Conservation (phyloP, 2,329 filamentous ascomycete genomes). For the Neofusicoccum sp. region DNA sequence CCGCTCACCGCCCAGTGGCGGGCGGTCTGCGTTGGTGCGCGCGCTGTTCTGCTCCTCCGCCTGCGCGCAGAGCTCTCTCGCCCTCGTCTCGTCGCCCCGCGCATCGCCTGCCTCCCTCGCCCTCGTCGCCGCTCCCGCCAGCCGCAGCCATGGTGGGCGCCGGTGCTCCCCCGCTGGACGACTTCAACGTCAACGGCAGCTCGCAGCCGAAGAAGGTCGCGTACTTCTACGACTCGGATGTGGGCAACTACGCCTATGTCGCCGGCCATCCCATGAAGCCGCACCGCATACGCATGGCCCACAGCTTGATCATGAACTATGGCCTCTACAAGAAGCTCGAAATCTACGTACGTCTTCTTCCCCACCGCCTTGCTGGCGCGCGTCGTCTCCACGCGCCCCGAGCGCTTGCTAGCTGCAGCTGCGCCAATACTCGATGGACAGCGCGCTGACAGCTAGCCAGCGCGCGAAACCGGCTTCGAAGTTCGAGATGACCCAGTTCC, state of each 20-base stretch:
- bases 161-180: conserved; percentile 19
- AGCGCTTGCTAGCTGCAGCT: conserved; percentile 12
- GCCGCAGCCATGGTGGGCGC: conserved; percentile 20
- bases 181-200: conserved; percentile 26
- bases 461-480: conserved; percentile 55
- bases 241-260: conserved; percentile 97
- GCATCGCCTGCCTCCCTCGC: neutral
- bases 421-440: conserved; percentile 7
- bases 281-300: conserved; percentile 64
- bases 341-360: conserved; percentile 56
- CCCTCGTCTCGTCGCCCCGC: neutral
- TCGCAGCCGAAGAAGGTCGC: conserved; percentile 68
- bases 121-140: neutral
- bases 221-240: conserved; percentile 98
- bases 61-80: neutral
- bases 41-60: conserved; percentile 1
- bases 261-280: conserved; percentile 68
- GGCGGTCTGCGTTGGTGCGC: neutral
- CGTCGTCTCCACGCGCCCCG: neutral
- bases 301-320: conserved; percentile 69
- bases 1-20: neutral
- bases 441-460: conserved; percentile 22
- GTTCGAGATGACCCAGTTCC: conserved; percentile 71
- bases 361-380: neutral
- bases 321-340: conserved; percentile 72